Evolutionary conservation across 768 basidiomycete species (phyloP), one percentile per base, ranked within the genome.

Genomic region (Tulasnella sp.): DNA sequence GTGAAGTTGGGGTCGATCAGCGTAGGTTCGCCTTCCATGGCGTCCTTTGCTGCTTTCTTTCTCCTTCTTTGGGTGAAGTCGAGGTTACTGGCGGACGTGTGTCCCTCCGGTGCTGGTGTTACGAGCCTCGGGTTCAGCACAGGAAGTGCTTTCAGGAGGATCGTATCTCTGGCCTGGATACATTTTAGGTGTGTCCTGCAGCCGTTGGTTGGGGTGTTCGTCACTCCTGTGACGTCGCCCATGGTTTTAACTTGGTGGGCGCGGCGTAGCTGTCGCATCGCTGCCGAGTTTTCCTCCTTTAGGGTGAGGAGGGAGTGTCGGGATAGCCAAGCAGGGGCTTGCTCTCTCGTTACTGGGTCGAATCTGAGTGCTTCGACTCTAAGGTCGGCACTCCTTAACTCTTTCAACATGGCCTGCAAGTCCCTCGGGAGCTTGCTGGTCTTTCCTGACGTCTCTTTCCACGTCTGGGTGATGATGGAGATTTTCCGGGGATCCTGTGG

Each of bases 311-410:
- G 5, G 1, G 31, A 12, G 21, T 19, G 1, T 24, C 46, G 9
- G n/a, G 77, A 39, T 1, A 74, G 36, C 77, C 77, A 78, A 2
- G 42, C 40, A 10, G 77, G 58, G 34, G 62, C n/a, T 39, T 78
- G 8, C 3, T 52, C 62, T 39, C 52, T 62, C 16, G 77, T 19
- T 14, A 42, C 18, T 2, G 42, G 6, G 10, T 40, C 3, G 36
- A 78, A 34, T 71, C 27, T 71, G 18, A 34, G 31, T 1, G 52
- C 77, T 27, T 78, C 68, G 16, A 72, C 31, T 14, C 21, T 40
- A 0, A 78, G 2, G 21, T 72, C 36, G 34, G 34, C 31, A 8
- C 62, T 72, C 19, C 27, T 2, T 6, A 38, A 9, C 19, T 34
- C 40, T 14, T 31, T 36, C 12, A 78, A 10, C 38, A 38, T 38